phyloP scores from a whole-genome alignment of 768 basidiomycete species.

The Mycena epipterygia region DNA sequence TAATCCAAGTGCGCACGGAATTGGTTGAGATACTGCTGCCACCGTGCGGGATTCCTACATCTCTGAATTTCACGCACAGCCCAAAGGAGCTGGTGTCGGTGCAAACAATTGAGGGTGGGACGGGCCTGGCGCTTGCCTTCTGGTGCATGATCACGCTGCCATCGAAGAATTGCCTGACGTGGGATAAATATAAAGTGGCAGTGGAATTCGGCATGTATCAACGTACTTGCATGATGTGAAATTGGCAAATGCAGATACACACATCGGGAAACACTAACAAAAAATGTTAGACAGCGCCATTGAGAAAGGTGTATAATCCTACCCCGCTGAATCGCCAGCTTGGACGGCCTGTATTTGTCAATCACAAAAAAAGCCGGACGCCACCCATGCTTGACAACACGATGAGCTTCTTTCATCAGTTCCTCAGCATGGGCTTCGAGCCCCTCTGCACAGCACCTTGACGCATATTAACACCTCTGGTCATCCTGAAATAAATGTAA shows the following conservation, averaged over 20 bases:
- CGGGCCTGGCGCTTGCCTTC: neutral
- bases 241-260: constrained; percentile 26
- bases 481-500: neutral
- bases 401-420: neutral
- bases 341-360: constrained; percentile 20
- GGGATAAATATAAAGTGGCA: too few relatives aligned
- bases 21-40: neutral
- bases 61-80: constrained; percentile 25
- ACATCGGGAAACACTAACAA: neutral
- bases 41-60: neutral
- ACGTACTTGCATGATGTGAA: constrained; percentile 31
- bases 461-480: neutral
- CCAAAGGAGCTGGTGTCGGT: neutral
- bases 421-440: neutral
- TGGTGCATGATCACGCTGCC: constrained; percentile 1
- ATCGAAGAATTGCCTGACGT: constrained; percentile 30
- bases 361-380: constrained; percentile 22
- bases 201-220: too few relatives aligned
- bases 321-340: constrained; percentile 5
- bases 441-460: neutral
- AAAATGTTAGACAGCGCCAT: too few relatives aligned
- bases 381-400: constrained; percentile 13
- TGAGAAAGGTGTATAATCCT: neutral
- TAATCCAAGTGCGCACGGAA: neutral
- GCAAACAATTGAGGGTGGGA: neutral